phyloP scores from a whole-genome alignment of 352 stramenopile species.

The Phytophthora uliginosa region DNA sequence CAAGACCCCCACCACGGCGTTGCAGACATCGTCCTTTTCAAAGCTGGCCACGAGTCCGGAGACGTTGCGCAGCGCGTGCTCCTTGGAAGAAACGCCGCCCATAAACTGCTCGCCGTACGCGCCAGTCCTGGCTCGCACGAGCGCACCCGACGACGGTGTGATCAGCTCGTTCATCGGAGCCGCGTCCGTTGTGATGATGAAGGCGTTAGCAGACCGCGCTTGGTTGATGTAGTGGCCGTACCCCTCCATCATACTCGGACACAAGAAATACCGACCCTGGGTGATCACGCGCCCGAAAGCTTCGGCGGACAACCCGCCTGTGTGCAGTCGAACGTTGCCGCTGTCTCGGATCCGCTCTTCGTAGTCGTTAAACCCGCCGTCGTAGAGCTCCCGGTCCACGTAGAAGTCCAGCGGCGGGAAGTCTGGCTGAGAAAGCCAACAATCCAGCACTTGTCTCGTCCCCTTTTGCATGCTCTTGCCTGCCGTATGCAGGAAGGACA shows the following conservation, averaged over 20 bases:
- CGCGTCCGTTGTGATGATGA: constrained; percentile 61
- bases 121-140: constrained; percentile 31
- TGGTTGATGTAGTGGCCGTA: constrained; percentile 79
- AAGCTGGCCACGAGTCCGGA: constrained; percentile 55
- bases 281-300: constrained; percentile 49
- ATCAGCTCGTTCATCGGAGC: constrained; percentile 69
- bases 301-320: constrained; percentile 28
- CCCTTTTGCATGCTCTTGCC: constrained; percentile 60
- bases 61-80: constrained; percentile 47
- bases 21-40: constrained; percentile 45
- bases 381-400: constrained; percentile 46
- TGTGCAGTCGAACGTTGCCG: constrained; percentile 36
- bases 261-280: constrained; percentile 53
- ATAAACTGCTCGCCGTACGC: constrained; percentile 52
- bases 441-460: constrained; percentile 52
- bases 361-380: constrained; percentile 32
- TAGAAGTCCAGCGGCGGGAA: constrained; percentile 54
- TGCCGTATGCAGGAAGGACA: constrained; percentile 54
- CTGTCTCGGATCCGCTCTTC: constrained; percentile 18
- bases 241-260: constrained; percentile 55
- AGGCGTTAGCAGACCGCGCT: constrained; percentile 47
- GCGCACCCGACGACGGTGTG: constrained; percentile 47
- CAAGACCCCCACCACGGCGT: constrained; percentile 46
- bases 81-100: constrained; percentile 33
- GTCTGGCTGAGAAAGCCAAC: constrained; percentile 45